Base-by-base conservation (phyloP, 176 grass and related monocot genomes). In the Juncus inflexus region DNA sequence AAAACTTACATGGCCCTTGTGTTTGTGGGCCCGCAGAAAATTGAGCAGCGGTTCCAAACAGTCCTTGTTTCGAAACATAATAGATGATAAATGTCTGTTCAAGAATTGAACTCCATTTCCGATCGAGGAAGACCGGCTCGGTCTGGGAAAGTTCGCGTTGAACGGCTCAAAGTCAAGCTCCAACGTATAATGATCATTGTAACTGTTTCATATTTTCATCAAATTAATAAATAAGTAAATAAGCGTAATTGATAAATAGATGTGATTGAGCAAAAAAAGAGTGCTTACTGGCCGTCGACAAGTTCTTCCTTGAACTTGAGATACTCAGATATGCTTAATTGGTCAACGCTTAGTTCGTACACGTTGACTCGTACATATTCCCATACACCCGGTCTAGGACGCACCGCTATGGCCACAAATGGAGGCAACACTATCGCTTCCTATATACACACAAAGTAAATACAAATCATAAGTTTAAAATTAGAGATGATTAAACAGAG, bases 131-230 rank as follows among this genome's bases (percentile, higher is more conserved):
- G 94, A 97, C 12, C 88, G 74, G 57, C 58, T 89, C 0, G 88
- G 94, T 5, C 84, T 85, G 7, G 88, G 94, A 61, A 86, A 82
- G 4, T 83, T 89, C 11, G 69, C 87, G 73, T 91, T 97, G 78
- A 97, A 97, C 74, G 94, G 88, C 76, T 89, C 88, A 0, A 97
- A 92, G 41, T 97, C 94, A 71, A 97, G 88, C 75, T 97, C 94
- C 8, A 97, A 84, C 40, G 72, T 12, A 70, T 84, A 83, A 3
- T 66, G 74, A 74, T 88, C 62, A 4, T 83, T 75, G 38, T 36
- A 2, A 61, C 87, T 90, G 50, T 38, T 40, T 64, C 50, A 71
- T 38, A 65, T 47, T 58, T 4, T 69, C 39, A 53, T 60, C 49
- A 66, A 56, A 4, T 81, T 52, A n/a, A n/a, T n/a, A n/a, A n/a